A percentile compares a stretch with the other conserved stretches of the same genome.
These are phyloP conservation scores for Penicillium brasilianum DNA, from an alignment of 2,329 filamentous ascomycete species.

Conservation along the genomic window DNA sequence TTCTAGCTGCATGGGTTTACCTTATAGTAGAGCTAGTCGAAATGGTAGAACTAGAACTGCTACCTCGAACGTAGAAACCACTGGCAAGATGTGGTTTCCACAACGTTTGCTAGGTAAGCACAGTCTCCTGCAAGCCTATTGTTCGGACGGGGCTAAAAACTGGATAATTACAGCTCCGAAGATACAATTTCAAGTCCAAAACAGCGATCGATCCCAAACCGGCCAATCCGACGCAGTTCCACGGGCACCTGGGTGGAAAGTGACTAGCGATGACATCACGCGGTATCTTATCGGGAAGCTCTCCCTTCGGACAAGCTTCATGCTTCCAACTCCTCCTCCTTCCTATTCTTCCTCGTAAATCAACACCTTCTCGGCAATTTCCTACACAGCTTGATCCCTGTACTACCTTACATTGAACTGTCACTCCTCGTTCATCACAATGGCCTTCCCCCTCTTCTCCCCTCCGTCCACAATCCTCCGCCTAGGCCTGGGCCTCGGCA, in stretches of 20 bases:
- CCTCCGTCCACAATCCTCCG: slow-evolving; percentile 37
- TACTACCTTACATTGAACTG: slow-evolving; percentile 14
- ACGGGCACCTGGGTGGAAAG: slow-evolving; percentile 11
- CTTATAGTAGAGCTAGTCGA: not conserved
- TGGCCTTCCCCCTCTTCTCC: slow-evolving; percentile 36
- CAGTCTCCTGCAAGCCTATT: not conserved
- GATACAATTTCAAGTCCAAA: not conserved
- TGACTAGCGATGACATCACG: slow-evolving; percentile 28
- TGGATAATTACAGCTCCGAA: not conserved
- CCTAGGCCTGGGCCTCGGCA: slow-evolving; percentile 41
- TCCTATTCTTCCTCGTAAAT: slow-evolving; percentile 2
- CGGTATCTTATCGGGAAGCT: slow-evolving; percentile 20
- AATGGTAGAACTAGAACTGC: not conserved
- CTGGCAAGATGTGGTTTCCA: too few species aligned
- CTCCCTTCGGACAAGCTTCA: not conserved
- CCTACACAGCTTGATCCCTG: not conserved
- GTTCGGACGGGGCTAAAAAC: too few species aligned
- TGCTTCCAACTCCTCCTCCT: not conserved
- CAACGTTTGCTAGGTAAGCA: too few species aligned
- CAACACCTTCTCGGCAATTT: slow-evolving; percentile 11
- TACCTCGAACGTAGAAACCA: not conserved
- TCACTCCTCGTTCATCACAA: slow-evolving; percentile 10
- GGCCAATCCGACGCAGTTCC: slow-evolving; percentile 19
- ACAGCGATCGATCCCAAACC: slow-evolving; percentile 1
- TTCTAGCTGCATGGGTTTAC: not conserved